Base-by-base conservation (phyloP, 257 asterid species). In the Hygrophila difformis region DNA sequence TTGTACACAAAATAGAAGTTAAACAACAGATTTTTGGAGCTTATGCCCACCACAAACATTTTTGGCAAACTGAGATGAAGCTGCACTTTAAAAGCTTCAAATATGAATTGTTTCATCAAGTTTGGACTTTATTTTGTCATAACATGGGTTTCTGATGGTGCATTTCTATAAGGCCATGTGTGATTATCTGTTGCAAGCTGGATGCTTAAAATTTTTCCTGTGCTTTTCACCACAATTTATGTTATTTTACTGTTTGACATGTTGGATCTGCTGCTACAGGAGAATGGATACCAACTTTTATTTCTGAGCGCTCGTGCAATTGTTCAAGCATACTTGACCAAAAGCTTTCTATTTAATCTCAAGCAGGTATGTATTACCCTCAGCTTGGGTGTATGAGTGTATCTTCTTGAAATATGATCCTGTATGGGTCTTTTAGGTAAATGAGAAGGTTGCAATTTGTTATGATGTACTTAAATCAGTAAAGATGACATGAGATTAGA, bases 291-390 rank as follows among this genome's bases (percentile, higher is more conserved):
- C 71, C 99, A 92, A 74, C 89, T 92, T 39, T 75, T 92, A 62
- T 92, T 92, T 68, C 76, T 92, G 52, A 87, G 99, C 62, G 99
- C 99, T 44, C 93, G 99, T 7, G 95, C 99, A 51, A 92, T 92
- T 49, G 97, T 87, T 64, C 99, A 92, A 75, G 81, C 97, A 39
- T 87, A 92, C 77, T 72, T 92, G 63, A 87, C 99, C 13, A 83
- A 77, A 57, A 87, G 82, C 61, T 92, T 92, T 56, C 75, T 92
- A 28, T 65, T 81, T 73, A 92, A 87, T 73, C 88, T 92, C 53
- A 92, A 87, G 73, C 99, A 92, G 99, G 99, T 87, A 39, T n/a
- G 58, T 24, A 44, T 36, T 50, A n/a, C 7, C 19, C n/a, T 6
- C 22, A n/a, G n/a, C 26, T 19, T 44, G 19, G 14, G 8, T 11